phyloP scores from a whole-genome alignment of 768 basidiomycete species.

The Lentinula sp. region DNA sequence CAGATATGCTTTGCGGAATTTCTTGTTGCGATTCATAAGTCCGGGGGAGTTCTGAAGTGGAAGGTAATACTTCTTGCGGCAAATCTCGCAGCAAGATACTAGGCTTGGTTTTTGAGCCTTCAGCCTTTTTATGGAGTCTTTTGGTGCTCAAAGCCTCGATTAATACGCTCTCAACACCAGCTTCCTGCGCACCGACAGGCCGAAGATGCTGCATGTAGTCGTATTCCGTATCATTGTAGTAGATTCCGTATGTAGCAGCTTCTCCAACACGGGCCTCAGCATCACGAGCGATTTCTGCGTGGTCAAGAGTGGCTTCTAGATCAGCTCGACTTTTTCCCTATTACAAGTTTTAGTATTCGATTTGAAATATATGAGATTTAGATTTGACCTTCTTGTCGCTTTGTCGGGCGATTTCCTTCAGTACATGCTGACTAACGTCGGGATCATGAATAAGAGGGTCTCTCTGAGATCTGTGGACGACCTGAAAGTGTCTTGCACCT shows the following conservation, averaged over 20 bases:
- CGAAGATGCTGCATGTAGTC: conserved; percentile 98
- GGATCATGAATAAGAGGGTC: conserved; percentile 95
- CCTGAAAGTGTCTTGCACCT: conserved; percentile 89
- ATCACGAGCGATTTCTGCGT: conserved; percentile 43
- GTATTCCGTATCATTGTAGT: conserved; percentile 94
- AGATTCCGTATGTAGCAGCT: conserved; percentile 84
- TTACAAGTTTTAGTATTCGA: conserved; percentile 6
- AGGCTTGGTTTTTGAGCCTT: conserved; percentile 28
- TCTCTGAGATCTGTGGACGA: conserved; percentile 92
- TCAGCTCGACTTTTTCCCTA: conserved; percentile 82
- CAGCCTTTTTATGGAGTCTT: conserved; percentile 25
- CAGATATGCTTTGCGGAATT: conserved; percentile 76
- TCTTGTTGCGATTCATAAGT: conserved; percentile 74
- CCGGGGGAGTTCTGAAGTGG: conserved; percentile 64
- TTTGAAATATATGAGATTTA: neutral
- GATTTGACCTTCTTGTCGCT: conserved; percentile 59
- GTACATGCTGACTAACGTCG: conserved; percentile 82
- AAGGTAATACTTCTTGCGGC: conserved; percentile 69
- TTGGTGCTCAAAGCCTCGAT: conserved; percentile 57
- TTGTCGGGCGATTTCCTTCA: conserved; percentile 73
- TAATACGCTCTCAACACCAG: conserved; percentile 75
- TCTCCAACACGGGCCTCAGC: conserved; percentile 66
- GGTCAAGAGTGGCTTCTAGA: conserved; percentile 54
- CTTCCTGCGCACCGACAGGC: conserved; percentile 67
- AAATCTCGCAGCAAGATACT: conserved; percentile 49